Evolutionary conservation across 1,139 yeast species (phyloP).

Genomic region (Candida freyschussii): DNA sequence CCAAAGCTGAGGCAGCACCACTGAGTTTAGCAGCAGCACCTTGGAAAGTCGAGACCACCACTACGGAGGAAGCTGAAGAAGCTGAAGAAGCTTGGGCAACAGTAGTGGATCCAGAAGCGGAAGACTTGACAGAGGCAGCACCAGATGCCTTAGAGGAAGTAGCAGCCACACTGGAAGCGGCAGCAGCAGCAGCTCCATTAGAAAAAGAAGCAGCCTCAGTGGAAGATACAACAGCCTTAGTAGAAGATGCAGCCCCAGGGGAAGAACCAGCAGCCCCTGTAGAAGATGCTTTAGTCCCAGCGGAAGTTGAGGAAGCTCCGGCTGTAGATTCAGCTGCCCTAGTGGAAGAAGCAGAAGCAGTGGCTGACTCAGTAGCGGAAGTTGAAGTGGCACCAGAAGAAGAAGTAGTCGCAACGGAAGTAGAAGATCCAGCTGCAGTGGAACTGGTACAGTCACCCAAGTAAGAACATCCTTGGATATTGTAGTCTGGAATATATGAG

Average conservation of each 20-base stretch:
- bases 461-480: constrained; percentile 7
- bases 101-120: constrained; percentile 2
- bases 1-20: constrained; percentile 6
- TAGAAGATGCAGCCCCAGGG: constrained; percentile 3
- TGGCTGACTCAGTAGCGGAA: neutral
- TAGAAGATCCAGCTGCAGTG: constrained; percentile 1
- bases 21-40: constrained; percentile 9
- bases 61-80: constrained; percentile 1
- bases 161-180: constrained; percentile 5
- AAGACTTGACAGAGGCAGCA: constrained; percentile 1
- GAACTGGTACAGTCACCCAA: constrained; percentile 4
- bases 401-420: neutral
- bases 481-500: constrained; percentile 18
- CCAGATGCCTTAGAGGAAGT: constrained; percentile 4
- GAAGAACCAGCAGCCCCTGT: neutral
- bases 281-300: neutral
- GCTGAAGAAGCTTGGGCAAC: constrained; percentile 2
- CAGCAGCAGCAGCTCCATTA: constrained; percentile 2
- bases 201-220: constrained; percentile 4
- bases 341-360: constrained; percentile 1
- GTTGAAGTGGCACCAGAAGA: neutral
- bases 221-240: constrained; percentile 3
- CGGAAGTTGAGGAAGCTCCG: constrained; percentile 1
- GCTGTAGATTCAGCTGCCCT: too few relatives aligned
- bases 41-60: constrained; percentile 7